Conservation (phyloP, 148 eudicot species). For the Rheum nobile region DNA sequence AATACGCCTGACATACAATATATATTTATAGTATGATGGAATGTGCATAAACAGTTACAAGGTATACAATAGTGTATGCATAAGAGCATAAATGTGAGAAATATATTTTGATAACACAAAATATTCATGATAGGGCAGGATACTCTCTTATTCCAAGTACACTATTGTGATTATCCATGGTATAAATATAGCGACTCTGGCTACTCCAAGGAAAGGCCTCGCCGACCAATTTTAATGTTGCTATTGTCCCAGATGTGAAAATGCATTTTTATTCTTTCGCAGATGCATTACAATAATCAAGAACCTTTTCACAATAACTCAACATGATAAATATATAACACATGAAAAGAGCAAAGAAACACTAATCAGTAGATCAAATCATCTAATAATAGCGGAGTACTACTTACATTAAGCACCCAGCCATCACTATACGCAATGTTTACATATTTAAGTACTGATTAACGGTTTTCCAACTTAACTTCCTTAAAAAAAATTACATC, state of each 20-base stretch:
- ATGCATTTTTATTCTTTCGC: constrained; percentile 75
- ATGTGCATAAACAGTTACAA: too few relatives aligned
- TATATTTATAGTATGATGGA: too few relatives aligned
- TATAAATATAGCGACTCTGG: constrained; percentile 72
- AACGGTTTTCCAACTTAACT: not conserved
- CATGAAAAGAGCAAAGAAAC: too few relatives aligned
- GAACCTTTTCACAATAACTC: constrained; percentile 37
- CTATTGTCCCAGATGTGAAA: constrained; percentile 95
- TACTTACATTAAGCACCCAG: not conserved
- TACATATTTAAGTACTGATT: not conserved
- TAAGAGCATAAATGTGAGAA: too few relatives aligned
- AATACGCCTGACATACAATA: too few relatives aligned
- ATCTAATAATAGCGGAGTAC: not conserved
- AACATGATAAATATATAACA: too few relatives aligned
- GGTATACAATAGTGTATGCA: too few relatives aligned
- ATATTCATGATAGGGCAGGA: constrained; percentile 29
- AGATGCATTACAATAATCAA: constrained; percentile 81
- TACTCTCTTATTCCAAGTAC: constrained; percentile 97
- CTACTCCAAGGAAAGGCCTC: too few relatives aligned
- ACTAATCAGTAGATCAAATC: too few relatives aligned
- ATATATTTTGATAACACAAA: too few relatives aligned
- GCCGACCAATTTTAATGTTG: too few relatives aligned
- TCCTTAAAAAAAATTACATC: not conserved
- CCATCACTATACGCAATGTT: not conserved
- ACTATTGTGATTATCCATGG: constrained; percentile 97